Base-by-base conservation (phyloP, 306 rosid species). In the Trifolium subterraneum region DNA sequence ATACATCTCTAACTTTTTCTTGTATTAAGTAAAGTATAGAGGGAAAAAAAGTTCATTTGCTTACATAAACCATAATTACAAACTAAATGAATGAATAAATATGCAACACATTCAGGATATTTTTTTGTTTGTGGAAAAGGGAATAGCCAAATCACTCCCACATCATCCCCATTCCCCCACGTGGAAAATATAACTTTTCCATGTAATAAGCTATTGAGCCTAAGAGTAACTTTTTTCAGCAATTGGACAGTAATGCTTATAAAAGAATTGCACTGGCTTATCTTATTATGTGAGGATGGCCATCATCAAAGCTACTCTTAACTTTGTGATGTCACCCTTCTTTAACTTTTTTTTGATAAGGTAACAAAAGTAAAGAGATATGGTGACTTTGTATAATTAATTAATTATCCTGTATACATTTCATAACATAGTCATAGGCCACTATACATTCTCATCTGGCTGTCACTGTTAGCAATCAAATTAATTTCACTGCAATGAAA, bases 91-190 rank as follows among this genome's bases (percentile, higher is more conserved):
- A 41, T 41, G 15, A 41, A 41, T 10, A 42, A 29, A 29, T 29
- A 29, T 29, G 33, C 33, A 29, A 1, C 33, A 44, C 13, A 12
- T 0, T 44, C 7, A 44, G 27, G 36, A 41, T 44, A 11, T 38
- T 16, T 25, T 51, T 16, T 31, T 8, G 4, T 29, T 29, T 4
- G 33, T 29, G 33, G 76, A 80, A 74, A 70, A 70, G 69, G 29
- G 33, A 64, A 25, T 55, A 20, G 15, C 71, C 78, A 65, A 55
- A 76, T 71, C 74, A 71, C 54, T 36, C 47, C 78, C 47, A 70
- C 78, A 80, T 74, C 79, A 80, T 66, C 71, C 52, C 22, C 36
- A 60, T 47, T 50, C 68, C 63, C 73, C 77, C 84, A 80, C 76
- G 27, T 47, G 47, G 52, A 70, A 58, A 58, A 25, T 25, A 29